Evolutionary conservation across 1,139 yeast species (phyloP).

Genomic region (Yueomyces sp.): DNA sequence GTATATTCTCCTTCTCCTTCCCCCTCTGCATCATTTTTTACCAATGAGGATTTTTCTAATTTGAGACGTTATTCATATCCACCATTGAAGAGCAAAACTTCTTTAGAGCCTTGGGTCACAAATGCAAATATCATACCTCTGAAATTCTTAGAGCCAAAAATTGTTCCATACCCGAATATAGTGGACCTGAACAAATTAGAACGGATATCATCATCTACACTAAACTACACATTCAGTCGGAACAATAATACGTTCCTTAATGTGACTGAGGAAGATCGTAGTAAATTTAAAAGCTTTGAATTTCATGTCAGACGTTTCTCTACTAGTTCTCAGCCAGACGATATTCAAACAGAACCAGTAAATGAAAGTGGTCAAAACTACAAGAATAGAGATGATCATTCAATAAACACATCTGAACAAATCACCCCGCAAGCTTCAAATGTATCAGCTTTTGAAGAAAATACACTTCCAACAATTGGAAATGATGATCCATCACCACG

Average conservation of each 20-base stretch:
- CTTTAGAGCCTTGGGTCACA: conserved; percentile 19
- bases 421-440: neutral
- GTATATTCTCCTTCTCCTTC: neutral
- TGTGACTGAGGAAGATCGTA: neutral
- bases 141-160: conserved; percentile 19
- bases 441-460: neutral
- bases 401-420: neutral
- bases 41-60: neutral
- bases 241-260: neutral
- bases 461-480: neutral
- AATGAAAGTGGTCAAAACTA: conserved; percentile 6
- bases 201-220: neutral
- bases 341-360: conserved; percentile 4
- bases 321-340: conserved; percentile 8
- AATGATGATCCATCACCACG: neutral
- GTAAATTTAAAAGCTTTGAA: conserved; percentile 1
- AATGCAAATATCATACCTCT: conserved; percentile 18
- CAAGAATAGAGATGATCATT: conserved; percentile 1
- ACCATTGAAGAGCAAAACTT: neutral
- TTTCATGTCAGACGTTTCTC: conserved; percentile 22
- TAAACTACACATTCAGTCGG: no score
- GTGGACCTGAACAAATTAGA: no score
- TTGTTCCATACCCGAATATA: conserved; percentile 20
- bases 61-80: conserved; percentile 3
- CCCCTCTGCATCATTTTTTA: neutral